Base-by-base conservation (phyloP, 257 asterid genomes). In the Solanum clarkiae region DNA sequence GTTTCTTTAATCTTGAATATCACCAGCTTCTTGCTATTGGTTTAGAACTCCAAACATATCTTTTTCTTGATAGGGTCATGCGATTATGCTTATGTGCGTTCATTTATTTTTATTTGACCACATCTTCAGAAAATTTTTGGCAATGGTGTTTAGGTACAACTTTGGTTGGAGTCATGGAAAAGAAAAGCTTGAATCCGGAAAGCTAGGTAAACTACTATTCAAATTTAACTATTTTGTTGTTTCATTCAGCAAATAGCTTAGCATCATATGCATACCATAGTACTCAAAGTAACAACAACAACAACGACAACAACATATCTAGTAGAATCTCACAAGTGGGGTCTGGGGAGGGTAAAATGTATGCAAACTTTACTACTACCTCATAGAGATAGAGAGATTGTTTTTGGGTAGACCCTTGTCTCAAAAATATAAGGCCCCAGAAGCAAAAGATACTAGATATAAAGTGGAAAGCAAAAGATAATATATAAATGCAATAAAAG, bases 161-260 rank as follows among this genome's bases (percentile, higher is more conserved):
- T 89, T 95, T 84, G 99, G 99, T 87, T 94, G 99, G 99, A 95
- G 99, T 89, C 99, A 95, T 89, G 99, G 98, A 65, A 94, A 93
- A 91, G 99, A 95, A 89, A 93, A 93, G 89, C 99, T 95, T 63
- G 98, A 94, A 88, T 93, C 93, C 63, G 99, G 99, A 84, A 95
- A 93, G 91, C 95, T 93, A 87, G 99, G 98, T 94, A 92, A 84
- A 70, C 53, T 9, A 36, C 26, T 12, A 45, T 63, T 49, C 22
- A 70, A 40, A 18, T 70, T 70, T 14, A 17, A 40, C 29, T 70
- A 22, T 42, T 17, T 68, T 68, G 80, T 70, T 70, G 80, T 70
- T 42, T 70, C 55, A 70, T 70, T 70, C 80, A 70, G 54, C 32
- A 70, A 42, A 40, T 70, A 70, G 80, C 18, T 7, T 18, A 42